A percentile compares a stretch with the other conserved stretches of the same genome.
Conservation (phyloP, 2,329 filamentous ascomycete species). For the Pseudogymnoascus sp. region DNA sequence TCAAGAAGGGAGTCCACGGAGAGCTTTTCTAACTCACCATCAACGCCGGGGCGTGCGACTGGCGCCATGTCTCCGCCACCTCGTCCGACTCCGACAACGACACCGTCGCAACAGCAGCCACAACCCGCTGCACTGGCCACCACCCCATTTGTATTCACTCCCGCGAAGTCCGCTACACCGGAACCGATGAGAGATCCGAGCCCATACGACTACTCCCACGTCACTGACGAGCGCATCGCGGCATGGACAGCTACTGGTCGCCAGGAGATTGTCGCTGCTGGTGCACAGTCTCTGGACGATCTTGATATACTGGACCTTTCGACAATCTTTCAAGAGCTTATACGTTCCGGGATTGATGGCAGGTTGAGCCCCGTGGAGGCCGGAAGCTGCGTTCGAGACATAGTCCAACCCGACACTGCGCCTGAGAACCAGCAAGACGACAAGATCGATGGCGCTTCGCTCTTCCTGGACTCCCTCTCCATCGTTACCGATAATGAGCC, state of each 20-base stretch:
- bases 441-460: conserved; percentile 53
- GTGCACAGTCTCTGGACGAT: conserved; percentile 54
- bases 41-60: conserved; percentile 16
- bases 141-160: background rate
- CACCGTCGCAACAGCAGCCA: conserved; percentile 13
- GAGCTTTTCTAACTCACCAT: conserved; percentile 23
- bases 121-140: background rate
- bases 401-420: conserved; percentile 51
- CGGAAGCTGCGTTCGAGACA: conserved; percentile 64
- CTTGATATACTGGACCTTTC: conserved; percentile 62
- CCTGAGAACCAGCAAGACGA: conserved; percentile 40
- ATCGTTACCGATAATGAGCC: conserved; percentile 60
- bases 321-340: conserved; percentile 74
- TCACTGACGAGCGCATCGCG: conserved; percentile 61
- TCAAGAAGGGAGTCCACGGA: conserved; percentile 23
- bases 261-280: conserved; percentile 57
- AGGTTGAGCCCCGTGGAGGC: conserved; percentile 60
- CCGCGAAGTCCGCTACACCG: conserved; percentile 21
- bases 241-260: conserved; percentile 62
- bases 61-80: conserved; percentile 28
- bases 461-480: conserved; percentile 78
- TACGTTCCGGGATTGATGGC: conserved; percentile 64
- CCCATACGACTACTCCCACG: conserved; percentile 61
- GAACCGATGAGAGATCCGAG: conserved; percentile 23
- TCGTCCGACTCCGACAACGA: conserved; percentile 21